These are phyloP conservation scores for Clarireedia sp. DNA, from an alignment of 2,329 filamentous ascomycete genomes.

Conservation along the genomic window DNA sequence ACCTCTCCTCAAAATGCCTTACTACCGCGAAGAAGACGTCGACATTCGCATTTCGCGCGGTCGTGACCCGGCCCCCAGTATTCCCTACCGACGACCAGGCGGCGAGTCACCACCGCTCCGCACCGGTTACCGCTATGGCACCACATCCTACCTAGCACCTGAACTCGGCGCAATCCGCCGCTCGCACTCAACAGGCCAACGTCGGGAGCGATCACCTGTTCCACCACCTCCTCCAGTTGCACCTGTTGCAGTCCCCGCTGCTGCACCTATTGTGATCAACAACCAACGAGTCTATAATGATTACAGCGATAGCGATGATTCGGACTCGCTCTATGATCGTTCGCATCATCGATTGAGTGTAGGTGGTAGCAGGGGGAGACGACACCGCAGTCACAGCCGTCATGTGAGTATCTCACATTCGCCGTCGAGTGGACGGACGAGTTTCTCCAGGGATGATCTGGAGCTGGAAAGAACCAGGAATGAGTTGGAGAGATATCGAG, in stretches of 20 bases:
- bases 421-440: neutral
- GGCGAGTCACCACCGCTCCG: conserved; percentile 28
- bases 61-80: conserved; percentile 29
- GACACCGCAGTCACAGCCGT: conserved; percentile 3
- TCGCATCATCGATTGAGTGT: conserved; percentile 35
- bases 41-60: conserved; percentile 40
- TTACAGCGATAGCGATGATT: conserved; percentile 5
- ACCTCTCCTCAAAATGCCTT: conserved; percentile 14
- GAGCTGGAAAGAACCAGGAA: conserved; percentile 38
- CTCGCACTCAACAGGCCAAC: conserved; percentile 14
- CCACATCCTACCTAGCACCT: conserved; percentile 17
- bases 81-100: conserved; percentile 15
- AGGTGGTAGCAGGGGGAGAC: neutral
- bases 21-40: conserved; percentile 47
- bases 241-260: conserved; percentile 16
- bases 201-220: conserved; percentile 1
- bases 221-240: conserved; percentile 12
- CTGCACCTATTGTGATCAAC: conserved; percentile 39
- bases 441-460: conserved; percentile 27
- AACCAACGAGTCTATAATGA: conserved; percentile 21
- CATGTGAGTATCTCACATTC: conserved; percentile 6
- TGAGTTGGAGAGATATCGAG: conserved; percentile 29
- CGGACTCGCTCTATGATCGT: conserved; percentile 10
- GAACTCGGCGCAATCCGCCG: conserved; percentile 17
- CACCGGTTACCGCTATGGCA: conserved; percentile 12